Base-by-base conservation (phyloP, 495 filamentous ascomycete species). In the Aspergillus kassunensis region DNA sequence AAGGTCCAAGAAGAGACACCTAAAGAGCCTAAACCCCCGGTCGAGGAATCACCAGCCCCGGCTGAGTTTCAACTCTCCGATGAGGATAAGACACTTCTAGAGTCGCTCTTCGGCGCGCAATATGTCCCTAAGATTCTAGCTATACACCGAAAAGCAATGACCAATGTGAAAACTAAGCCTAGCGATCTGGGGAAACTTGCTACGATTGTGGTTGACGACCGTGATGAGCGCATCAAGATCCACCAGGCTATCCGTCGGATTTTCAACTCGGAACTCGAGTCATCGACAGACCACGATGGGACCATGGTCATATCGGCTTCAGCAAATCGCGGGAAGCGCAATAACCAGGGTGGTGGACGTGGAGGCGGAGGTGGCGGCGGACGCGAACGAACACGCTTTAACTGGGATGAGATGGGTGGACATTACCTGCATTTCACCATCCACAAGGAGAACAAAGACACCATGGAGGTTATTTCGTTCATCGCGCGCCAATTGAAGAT, bases 401-500 rank as follows among this genome's bases (percentile, higher is more conserved):
- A 70, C 39, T 86, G 82, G 81, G 70, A 78, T 24, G 81, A 84
- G 50, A 76, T 83, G 10, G 87, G 86, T 15, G 90, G 88, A 1
- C 81, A 86, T 8, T 91, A 89, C 62, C 77, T 97, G 7, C 93
- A 98, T 66, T 95, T 97, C 62, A 89, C 89, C 0, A 80, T 98
- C 33, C 93, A 91, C 76, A 98, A 98, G 71, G 93, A 97, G 69
- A 98, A 98, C 68, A 90, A 90, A 58, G 95, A 98, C 60, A 98
- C 95, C 2, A 96, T 97, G 90, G 92, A 98, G 55, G 85, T 88
- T 0, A 75, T 95, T 23, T 82, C 79, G 7, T 86, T 83, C 51
- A 71, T 97, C 7, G 82, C 83, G 0, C 81, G 83, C 39, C 74
- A 81, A 15, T 60, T 95, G 27, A 84, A 84, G 55, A 74, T 87